Evolutionary conservation across 2,329 filamentous ascomycete genomes (phyloP), one percentile per base, ranked within the genome.

Genomic region (Fusarium pseudoanthophilum): DNA sequence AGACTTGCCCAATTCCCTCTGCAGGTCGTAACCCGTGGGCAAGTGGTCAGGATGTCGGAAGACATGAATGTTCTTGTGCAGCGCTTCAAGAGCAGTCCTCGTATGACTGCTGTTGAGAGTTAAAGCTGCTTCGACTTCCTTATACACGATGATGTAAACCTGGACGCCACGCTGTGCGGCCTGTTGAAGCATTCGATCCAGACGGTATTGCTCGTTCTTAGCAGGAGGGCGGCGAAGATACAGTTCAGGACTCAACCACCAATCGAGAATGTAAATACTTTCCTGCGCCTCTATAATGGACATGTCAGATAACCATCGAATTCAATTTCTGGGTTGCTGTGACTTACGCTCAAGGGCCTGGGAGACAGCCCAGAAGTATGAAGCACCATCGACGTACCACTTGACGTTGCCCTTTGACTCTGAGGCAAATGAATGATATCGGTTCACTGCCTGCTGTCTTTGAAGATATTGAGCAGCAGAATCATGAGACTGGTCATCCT

Each of bases 41-140:
- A 92, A 82, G 83, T 98, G 95, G 78, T 98, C 95, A 5, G 95
- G 95, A 80, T 98, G 94, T 26, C 95, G 88, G 82, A 97, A 97
- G 16, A 98, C 95, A 49, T 90, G 89, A 16, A 69, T 65, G 1
- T 57, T 49, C 20, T 69, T 39, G 43, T 70, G 59, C 8, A 69
- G 48, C 15, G 59, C 59, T 43, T 69, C 67, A 7, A 69, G 52
- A 16, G 66, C 48, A 43, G 66, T 69, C 11, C 67, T 64, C 6
- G 67, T 69, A 34, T 61, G 57, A 4, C 79, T 79, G 11, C 84
- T 86, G 59, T 86, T 81, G 58, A 85, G 86, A 45, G 93, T 95
- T 78, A 97, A 83, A 43, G 94, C 93, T 78, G 94, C 92, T 7
- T 92, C 90, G 13, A 95, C 93, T 83, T 98, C 95, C 83, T 97